Base-by-base conservation (phyloP, 2,329 filamentous ascomycete genomes). In the Talaromyces marneffei region DNA sequence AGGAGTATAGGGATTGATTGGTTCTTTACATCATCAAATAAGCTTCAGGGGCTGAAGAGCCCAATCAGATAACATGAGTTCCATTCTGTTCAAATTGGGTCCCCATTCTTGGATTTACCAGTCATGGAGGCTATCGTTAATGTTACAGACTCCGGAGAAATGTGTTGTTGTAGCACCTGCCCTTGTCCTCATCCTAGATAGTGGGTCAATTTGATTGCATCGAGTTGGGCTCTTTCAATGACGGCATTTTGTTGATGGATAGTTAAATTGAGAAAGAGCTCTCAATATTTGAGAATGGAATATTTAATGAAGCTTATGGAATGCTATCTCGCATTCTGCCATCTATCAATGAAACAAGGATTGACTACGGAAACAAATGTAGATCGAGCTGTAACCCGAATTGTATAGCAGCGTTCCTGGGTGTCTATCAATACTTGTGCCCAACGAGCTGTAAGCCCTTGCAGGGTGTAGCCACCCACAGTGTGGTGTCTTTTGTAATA, bases 31-130 rank as follows among this genome's bases (percentile, higher is more conserved):
- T 46, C 39, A 42, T 57, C 33, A 58, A 48, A 35, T 59, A 59
- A 37, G 48, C 56, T 50, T 59, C 44, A 59, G 57, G 57, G 57
- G 57, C 35, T 50, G 29, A 37, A 50, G 20, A 58, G 42, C 14
- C 56, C 56, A 58, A 58, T 58, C 40, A 58, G 29, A 20, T 37
- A 29, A 10, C 42, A 25, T 58, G 31, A 39, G n/a, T 52, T 33
- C 4, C 46, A 50, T 50, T 48, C 27, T 20, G 27, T 12, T 31
- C 23, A 27, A 48, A 27, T 27, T 48, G 23, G 14, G 31, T 54
- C 35, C 29, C 52, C 35, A 16, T 39, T 27, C 35, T 54, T 29
- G 31, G 31, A 55, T 27, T 25, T 14, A 55, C 52, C 12, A 16
- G 18, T n/a, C 29, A 54, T 27, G 10, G 16, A 23, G 25, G 31